Evolutionary conservation across 495 filamentous ascomycete species (phyloP).

Genomic region (Neurospora intermedia): DNA sequence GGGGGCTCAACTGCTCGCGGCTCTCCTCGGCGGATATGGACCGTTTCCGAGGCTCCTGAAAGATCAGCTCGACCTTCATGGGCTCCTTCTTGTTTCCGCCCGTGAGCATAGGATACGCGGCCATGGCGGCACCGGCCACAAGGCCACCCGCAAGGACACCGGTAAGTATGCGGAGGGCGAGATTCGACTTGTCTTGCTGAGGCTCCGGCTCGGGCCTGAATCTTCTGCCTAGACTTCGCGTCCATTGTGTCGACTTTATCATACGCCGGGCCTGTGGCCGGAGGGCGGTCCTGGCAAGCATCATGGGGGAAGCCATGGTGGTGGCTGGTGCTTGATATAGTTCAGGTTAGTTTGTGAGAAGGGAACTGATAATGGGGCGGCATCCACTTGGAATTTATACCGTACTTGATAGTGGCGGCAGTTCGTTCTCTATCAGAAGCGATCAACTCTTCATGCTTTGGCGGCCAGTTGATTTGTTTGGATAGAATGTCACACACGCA

Average conservation of each 20-base stretch:
- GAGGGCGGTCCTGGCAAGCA: slow-evolving; percentile 11
- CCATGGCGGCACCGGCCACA: slow-evolving; percentile 20
- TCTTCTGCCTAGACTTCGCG: slow-evolving; percentile 15
- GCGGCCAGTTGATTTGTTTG: background rate
- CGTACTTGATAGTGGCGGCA: background rate
- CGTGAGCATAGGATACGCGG: slow-evolving; percentile 10
- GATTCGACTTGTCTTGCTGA: background rate
- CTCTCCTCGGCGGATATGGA: slow-evolving; percentile 52
- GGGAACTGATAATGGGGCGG: background rate
- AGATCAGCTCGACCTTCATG: slow-evolving; percentile 37
- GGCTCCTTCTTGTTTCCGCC: background rate
- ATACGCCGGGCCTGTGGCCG: slow-evolving; percentile 4
- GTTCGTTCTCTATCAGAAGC: background rate
- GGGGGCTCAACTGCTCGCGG: slow-evolving; percentile 59
- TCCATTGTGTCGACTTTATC: slow-evolving; percentile 17
- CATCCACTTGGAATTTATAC: background rate
- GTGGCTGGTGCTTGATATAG: background rate
- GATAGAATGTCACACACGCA: background rate
- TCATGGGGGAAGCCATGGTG: slow-evolving; percentile 14
- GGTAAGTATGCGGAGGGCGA: slow-evolving; percentile 7
- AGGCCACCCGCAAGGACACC: slow-evolving; percentile 16
- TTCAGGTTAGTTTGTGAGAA: background rate
- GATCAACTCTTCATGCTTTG: background rate
- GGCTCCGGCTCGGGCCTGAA: slow-evolving; percentile 4
- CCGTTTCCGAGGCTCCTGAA: slow-evolving; percentile 48